phyloP scores from a whole-genome alignment of 495 filamentous ascomycete genomes.

The Xylaria longipes region DNA sequence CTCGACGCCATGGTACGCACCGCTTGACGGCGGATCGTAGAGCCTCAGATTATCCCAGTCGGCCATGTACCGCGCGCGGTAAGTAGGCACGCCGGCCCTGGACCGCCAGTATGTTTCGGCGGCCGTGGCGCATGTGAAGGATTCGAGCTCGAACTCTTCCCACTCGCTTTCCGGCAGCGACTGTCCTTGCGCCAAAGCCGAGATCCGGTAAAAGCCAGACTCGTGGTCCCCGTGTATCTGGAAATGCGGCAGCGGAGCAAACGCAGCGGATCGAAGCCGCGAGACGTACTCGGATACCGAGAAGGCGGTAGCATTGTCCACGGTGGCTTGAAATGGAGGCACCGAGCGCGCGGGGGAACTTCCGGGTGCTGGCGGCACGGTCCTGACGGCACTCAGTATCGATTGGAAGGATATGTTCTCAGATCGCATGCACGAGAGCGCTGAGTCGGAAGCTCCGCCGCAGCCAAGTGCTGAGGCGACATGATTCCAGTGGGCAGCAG shows the following conservation, averaged over 20 bases:
- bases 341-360: constrained; percentile 10
- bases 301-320: background rate
- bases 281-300: background rate
- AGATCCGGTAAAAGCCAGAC: constrained; percentile 39
- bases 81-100: constrained; percentile 42
- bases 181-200: constrained; percentile 37
- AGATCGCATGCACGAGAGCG: constrained; percentile 17
- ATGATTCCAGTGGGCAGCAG: constrained; percentile 7
- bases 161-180: constrained; percentile 30
- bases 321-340: constrained; percentile 15
- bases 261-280: background rate
- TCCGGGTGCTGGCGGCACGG: background rate
- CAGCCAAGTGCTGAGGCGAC: constrained; percentile 14
- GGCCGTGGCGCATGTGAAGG: constrained; percentile 52
- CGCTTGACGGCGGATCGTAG: constrained; percentile 45
- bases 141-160: constrained; percentile 43
- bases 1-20: constrained; percentile 60
- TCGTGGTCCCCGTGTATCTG: constrained; percentile 49
- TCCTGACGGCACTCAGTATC: constrained; percentile 7
- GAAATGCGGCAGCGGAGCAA: constrained; percentile 39
- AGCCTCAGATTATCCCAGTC: constrained; percentile 53
- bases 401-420: constrained; percentile 13
- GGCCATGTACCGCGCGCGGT: constrained; percentile 53
- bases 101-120: constrained; percentile 37
- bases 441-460: constrained; percentile 6